Percentiles rank a stretch among this genome's conserved stretches.
These are phyloP conservation scores for Microdochium nivale DNA, from an alignment of 2,329 filamentous ascomycete species.

Conservation along the genomic window DNA sequence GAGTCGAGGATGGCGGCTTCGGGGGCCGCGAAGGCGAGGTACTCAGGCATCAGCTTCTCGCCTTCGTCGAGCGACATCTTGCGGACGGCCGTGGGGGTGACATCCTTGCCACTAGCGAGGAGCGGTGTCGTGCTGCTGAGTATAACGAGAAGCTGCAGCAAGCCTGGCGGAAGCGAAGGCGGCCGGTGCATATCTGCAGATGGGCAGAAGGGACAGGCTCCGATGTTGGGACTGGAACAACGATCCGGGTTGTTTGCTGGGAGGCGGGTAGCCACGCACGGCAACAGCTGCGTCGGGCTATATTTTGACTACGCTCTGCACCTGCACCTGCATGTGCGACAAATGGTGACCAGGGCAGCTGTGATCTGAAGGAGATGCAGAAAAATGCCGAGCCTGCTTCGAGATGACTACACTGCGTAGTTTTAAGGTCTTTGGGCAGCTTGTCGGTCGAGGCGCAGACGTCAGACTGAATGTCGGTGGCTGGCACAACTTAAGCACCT, in stretches of 20 bases:
- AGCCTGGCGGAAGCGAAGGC: neutral
- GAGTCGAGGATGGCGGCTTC: constrained; percentile 19
- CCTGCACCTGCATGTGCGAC: no score
- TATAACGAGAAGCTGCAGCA: neutral
- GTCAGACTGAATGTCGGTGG: neutral
- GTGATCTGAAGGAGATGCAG: no score
- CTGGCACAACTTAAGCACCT: neutral
- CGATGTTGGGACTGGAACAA: neutral
- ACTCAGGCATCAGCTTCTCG: constrained; percentile 66
- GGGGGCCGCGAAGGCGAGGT: constrained; percentile 40
- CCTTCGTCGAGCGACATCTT: constrained; percentile 65
- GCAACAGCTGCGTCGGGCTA: neutral
- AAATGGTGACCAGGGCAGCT: no score
- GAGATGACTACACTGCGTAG: no score
- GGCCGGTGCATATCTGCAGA: neutral
- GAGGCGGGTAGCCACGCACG: neutral
- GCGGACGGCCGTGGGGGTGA: constrained; percentile 51
- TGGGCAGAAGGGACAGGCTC: neutral
- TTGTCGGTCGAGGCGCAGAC: neutral
- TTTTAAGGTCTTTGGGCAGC: neutral
- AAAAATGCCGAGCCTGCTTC: no score
- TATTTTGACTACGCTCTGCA: neutral
- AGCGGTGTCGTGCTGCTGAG: constrained; percentile 4
- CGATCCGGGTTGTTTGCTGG: neutral
- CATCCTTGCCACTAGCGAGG: neutral